Conservation (phyloP, 2,329 filamentous ascomycete genomes). For the Cladophialophora yegresii region DNA sequence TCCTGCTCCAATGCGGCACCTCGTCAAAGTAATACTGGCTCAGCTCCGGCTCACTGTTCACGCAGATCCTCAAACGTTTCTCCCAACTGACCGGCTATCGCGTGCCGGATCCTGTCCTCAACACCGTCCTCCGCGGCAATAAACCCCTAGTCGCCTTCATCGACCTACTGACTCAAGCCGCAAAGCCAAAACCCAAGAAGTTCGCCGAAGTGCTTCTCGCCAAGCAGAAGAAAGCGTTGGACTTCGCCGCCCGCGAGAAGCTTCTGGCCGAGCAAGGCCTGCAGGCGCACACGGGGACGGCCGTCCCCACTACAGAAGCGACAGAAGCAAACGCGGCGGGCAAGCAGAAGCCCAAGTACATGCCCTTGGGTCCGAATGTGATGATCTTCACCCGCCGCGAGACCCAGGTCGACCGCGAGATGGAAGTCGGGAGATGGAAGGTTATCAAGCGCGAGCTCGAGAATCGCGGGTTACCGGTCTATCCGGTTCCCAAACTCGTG, state of each 20-base stretch:
- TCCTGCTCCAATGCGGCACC: constrained; percentile 1
- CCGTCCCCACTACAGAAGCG: not conserved
- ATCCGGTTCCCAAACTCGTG: constrained; percentile 41
- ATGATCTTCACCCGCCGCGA: constrained; percentile 64
- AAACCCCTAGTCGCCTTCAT: constrained; percentile 56
- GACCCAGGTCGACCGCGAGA: constrained; percentile 72
- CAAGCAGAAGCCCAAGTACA: constrained; percentile 10
- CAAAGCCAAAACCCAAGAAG: constrained; percentile 57
- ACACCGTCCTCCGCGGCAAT: constrained; percentile 55
- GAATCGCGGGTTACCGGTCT: constrained; percentile 62
- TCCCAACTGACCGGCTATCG: constrained; percentile 77
- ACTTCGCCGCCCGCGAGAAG: not conserved
- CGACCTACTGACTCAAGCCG: constrained; percentile 40
- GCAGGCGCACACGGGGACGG: not conserved
- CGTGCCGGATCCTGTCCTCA: constrained; percentile 70
- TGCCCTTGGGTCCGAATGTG: constrained; percentile 59
- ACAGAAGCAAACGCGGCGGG: not conserved
- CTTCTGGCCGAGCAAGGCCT: not conserved
- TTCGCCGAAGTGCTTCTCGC: constrained; percentile 23
- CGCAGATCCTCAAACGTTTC: constrained; percentile 75
- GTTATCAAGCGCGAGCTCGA: constrained; percentile 70
- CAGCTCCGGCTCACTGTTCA: not conserved
- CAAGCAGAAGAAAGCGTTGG: constrained; percentile 24
- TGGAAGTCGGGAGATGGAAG: constrained; percentile 74
- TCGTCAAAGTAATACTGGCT: not conserved